A percentile compares a stretch with the other conserved stretches of the same genome.
phyloP scores from a whole-genome alignment of 2,329 filamentous ascomycete genomes.

The Emmonsiellopsis sp. region DNA sequence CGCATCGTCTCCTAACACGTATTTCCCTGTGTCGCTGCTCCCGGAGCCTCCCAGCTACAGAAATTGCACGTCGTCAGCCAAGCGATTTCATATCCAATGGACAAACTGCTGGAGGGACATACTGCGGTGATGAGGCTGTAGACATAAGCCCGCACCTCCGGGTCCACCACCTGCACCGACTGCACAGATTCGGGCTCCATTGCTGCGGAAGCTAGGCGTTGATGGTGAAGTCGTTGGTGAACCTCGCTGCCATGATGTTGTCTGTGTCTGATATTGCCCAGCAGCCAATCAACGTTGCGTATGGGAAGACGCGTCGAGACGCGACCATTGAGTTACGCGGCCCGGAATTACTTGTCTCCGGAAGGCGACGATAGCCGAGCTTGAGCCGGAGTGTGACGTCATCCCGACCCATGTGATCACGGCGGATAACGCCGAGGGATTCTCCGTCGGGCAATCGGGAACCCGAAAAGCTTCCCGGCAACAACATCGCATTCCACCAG shows the following conservation, averaged over 20 bases:
- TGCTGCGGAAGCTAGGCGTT: constrained; percentile 13
- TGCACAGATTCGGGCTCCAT: constrained; percentile 35
- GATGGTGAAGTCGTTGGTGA: constrained; percentile 9
- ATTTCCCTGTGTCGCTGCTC: constrained; percentile 67
- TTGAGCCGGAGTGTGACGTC: neutral
- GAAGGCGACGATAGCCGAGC: neutral
- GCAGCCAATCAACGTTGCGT: constrained; percentile 11
- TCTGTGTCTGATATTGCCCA: neutral
- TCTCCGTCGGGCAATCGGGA: neutral
- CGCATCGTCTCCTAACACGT: constrained; percentile 87
- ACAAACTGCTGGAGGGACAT: constrained; percentile 30
- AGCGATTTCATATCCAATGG: too few species aligned
- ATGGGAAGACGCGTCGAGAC: constrained; percentile 19
- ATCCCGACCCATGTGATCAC: neutral
- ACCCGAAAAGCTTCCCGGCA: neutral
- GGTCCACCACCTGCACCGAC: constrained; percentile 58
- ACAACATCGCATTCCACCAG: neutral
- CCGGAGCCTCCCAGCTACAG: constrained; percentile 73
- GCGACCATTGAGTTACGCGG: constrained; percentile 9
- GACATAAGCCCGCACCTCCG: constrained; percentile 85
- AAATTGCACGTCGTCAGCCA: neutral
- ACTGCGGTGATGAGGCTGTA: constrained; percentile 90
- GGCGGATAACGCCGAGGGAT: neutral
- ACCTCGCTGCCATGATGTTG: neutral
- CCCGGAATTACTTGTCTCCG: neutral